Percentiles rank a stretch among this genome's conserved stretches.
Conservation (phyloP, 2,329 filamentous ascomycete species). For the Claviceps sp. region DNA sequence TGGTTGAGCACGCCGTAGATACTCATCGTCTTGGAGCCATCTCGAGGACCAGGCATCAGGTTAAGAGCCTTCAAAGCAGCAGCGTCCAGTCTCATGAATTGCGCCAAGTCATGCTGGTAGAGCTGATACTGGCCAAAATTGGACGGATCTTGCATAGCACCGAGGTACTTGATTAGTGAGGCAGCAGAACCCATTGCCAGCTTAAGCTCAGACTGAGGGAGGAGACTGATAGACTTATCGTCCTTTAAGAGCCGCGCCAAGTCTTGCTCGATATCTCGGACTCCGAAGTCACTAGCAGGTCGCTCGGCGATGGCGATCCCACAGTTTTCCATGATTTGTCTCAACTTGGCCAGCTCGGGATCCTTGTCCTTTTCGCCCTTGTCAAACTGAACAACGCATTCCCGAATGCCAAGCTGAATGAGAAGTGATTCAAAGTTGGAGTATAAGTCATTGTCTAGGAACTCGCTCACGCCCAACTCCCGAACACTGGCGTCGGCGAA, state of each 20-base stretch:
- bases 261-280: constrained; percentile 91
- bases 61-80: constrained; percentile 89
- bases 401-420: constrained; percentile 90
- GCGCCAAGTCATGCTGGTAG: constrained; percentile 90
- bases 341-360: constrained; percentile 73
- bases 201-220: constrained; percentile 87
- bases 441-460: constrained; percentile 96
- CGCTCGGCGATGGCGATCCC: constrained; percentile 82
- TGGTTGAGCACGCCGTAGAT: constrained; percentile 88
- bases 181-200: constrained; percentile 92
- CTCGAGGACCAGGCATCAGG: constrained; percentile 87
- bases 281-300: constrained; percentile 62
- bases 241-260: constrained; percentile 76
- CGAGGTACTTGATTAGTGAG: constrained; percentile 87
- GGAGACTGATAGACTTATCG: constrained; percentile 59
- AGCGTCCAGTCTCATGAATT: constrained; percentile 97
- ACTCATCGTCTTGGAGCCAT: constrained; percentile 96
- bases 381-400: constrained; percentile 78
- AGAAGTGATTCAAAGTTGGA: constrained; percentile 95
- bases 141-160: constrained; percentile 75
- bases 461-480: constrained; percentile 92
- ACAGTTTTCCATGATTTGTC: constrained; percentile 81
- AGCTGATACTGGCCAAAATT: constrained; percentile 97
- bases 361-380: constrained; percentile 73
- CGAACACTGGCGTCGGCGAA: constrained; percentile 95